Evolutionary conservation across 441 rosid genomes (phyloP).

Genomic region (Pelargonium myrrhifolium): DNA sequence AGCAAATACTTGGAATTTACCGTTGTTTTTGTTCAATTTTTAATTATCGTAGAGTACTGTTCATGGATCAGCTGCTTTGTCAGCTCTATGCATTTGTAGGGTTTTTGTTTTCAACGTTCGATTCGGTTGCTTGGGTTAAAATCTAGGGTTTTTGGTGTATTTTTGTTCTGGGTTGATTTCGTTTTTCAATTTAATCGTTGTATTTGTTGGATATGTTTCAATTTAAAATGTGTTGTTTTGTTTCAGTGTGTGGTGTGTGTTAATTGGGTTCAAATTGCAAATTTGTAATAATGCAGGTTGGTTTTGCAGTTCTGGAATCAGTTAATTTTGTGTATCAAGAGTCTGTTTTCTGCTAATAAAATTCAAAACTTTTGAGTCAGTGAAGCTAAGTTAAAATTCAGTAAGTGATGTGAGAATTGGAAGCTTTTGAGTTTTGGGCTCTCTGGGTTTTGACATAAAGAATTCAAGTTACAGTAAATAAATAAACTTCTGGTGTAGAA

Average conservation of each 20-base stretch:
- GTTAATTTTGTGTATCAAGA: neutral
- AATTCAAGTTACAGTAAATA: neutral
- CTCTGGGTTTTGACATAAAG: conserved; percentile 5
- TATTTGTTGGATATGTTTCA: neutral
- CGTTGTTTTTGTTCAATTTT: neutral
- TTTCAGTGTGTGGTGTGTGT: neutral
- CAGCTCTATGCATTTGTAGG: conserved; percentile 21
- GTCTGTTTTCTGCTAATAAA: neutral
- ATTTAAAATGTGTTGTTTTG: neutral
- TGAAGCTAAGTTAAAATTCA: neutral
- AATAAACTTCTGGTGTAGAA: neutral
- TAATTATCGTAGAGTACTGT: neutral
- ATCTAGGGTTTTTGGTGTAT: conserved; percentile 24
- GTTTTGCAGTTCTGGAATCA: neutral
- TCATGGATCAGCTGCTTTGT: neutral
- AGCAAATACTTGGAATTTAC: neutral
- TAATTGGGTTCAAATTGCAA: neutral
- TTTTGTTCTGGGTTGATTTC: conserved; percentile 5
- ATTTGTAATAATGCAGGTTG: conserved; percentile 3
- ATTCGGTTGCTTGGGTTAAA: conserved; percentile 15
- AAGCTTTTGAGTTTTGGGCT: neutral
- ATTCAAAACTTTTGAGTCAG: neutral
- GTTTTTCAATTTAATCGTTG: neutral
- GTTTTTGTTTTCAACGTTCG: conserved; percentile 21
- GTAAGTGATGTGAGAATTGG: neutral